Conservation (phyloP, 2,329 filamentous ascomycete genomes). For the Colletotrichum sp. region DNA sequence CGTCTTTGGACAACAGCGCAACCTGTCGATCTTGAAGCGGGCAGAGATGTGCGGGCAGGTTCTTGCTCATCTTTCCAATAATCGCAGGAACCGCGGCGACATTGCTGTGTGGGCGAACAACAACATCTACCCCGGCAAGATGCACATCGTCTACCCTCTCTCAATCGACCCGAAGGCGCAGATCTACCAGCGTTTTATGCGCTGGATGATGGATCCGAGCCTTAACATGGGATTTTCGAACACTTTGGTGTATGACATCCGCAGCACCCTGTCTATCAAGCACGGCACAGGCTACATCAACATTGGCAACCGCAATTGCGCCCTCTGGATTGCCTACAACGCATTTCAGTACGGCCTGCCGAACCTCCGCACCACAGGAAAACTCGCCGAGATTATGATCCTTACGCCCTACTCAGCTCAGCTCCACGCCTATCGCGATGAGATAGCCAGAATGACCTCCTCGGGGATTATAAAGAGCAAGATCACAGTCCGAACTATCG, state of each 20-base stretch:
- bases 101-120: background rate
- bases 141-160: background rate
- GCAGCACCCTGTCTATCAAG: background rate
- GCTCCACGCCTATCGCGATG: background rate
- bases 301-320: background rate
- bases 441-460: background rate
- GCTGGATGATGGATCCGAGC: background rate
- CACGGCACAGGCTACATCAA: background rate
- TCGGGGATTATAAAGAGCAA: constrained; percentile 1
- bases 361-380: background rate
- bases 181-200: background rate
- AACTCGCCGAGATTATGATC: background rate
- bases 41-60: background rate
- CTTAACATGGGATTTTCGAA: background rate
- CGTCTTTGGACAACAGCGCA: background rate
- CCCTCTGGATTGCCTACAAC: background rate
- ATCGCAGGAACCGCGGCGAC: background rate
- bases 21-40: background rate
- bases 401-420: constrained; percentile 1
- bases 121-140: background rate
- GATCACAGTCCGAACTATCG: background rate
- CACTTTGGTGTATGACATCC: background rate
- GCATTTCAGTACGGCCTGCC: background rate
- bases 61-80: background rate
- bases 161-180: background rate